A percentile compares a stretch with the other conserved stretches of the same genome.
Conservation (phyloP, 106 monocot species). For the Dendrobium chrysotoxum region DNA sequence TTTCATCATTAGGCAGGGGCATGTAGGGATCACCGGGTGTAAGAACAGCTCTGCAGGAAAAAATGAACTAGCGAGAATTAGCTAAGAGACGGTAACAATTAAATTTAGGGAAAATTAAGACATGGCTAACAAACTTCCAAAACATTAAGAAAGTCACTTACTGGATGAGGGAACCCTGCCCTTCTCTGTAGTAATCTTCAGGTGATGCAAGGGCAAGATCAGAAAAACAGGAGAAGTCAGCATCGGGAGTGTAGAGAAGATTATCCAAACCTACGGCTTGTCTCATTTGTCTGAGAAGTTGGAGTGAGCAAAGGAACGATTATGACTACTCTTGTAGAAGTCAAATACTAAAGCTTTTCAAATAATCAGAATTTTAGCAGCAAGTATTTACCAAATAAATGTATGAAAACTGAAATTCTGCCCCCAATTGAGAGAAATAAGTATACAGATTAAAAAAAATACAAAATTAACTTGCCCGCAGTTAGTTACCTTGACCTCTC, state of each 20-base stretch:
- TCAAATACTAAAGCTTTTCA: background rate
- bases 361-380: background rate
- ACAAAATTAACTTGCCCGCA: background rate
- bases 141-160: slow-evolving; percentile 29
- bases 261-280: slow-evolving; percentile 90
- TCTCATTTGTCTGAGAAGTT: slow-evolving; percentile 51
- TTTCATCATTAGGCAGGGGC: slow-evolving; percentile 86
- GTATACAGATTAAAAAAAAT: background rate
- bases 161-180: slow-evolving; percentile 96
- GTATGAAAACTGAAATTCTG: background rate
- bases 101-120: background rate
- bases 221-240: slow-evolving; percentile 96
- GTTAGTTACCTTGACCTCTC: slow-evolving; percentile 65
- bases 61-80: background rate
- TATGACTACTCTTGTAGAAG: background rate
- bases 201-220: slow-evolving; percentile 95
- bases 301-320: background rate
- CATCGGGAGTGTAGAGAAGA: slow-evolving; percentile 96
- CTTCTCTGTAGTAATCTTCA: slow-evolving; percentile 93
- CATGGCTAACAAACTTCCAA: background rate
- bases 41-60: slow-evolving; percentile 67
- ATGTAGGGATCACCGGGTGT: slow-evolving; percentile 98
- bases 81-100: background rate
- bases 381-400: background rate
- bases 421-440: background rate